Evolutionary conservation across 2,329 filamentous ascomycete species (phyloP), one percentile per base, ranked within the genome.

Genomic region (Pseudopithomyces maydicus): DNA sequence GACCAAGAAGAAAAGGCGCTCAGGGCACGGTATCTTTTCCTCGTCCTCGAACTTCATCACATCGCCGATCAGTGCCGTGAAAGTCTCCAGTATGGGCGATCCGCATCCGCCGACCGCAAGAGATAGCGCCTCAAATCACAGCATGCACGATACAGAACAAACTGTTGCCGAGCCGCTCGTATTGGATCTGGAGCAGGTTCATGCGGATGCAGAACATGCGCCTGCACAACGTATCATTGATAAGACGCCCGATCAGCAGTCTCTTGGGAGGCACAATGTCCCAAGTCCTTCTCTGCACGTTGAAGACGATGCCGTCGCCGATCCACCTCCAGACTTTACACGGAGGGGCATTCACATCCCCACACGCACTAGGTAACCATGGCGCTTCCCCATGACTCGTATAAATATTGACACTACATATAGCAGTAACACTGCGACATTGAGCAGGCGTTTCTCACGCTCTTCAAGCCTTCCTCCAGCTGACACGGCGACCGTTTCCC

Each of bases 281-380:
- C 29, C 39, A 8, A 45, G 29, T 6, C 32, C 51, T 26, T 56
- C 54, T 41, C 38, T 17, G 4, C 38, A 10, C 6, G 38, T 41
- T 26, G 68, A 70, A 46, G 71, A 75, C 57, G 70, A 74, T 15
- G 52, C 52, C 47, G 62, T 65, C 39, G 67, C 71, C 41, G 66
- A 70, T 45, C 68, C 72, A 23, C 62, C 69, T 52, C 72, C 73
- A 52, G 73, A 77, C 54, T 71, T 77, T 46, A 70, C 71, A 20
- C 69, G 68, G 19, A 63, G 74, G 45, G 69, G 69, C 36, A 76
- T 76, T 47, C 73, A 76, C 60, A 70, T 76, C 39, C 73, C 73
- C 17, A 68, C 66, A 36, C 64, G 74, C 22, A 76, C 73, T 55
- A 77, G 73, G 74, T 76, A 63, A 61, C 53, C 23, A 22, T 39